Conservation (phyloP, 352 stramenopile species). For the Phytophthora lateralis region DNA sequence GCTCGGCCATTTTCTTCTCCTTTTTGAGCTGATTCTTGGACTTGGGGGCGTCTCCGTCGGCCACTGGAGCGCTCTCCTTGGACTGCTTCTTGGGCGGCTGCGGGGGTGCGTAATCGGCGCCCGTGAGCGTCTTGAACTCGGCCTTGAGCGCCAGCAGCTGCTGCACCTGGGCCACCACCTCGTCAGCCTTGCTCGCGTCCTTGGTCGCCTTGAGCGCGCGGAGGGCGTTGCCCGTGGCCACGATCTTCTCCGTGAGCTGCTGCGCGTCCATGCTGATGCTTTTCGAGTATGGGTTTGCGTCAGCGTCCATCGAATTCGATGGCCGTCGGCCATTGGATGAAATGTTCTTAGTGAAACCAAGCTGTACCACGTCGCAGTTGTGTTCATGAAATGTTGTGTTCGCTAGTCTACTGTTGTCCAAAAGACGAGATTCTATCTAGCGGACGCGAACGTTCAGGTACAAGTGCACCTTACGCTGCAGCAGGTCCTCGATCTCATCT, state of each 20-base stretch:
- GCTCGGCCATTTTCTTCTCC: slow-evolving; percentile 85
- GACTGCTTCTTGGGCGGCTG: slow-evolving; percentile 45
- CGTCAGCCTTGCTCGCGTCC: slow-evolving; percentile 52
- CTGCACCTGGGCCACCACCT: slow-evolving; percentile 52
- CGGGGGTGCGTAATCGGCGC: slow-evolving; percentile 68
- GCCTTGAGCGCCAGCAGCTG: slow-evolving; percentile 76
- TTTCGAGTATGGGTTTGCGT: neutral
- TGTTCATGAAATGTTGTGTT: no score
- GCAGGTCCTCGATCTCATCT: slow-evolving; percentile 75
- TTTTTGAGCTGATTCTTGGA: slow-evolving; percentile 91
- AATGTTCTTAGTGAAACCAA: slow-evolving; percentile 9
- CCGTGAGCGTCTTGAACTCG: slow-evolving; percentile 82
- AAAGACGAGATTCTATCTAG: slow-evolving; percentile 20
- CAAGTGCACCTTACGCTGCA: slow-evolving; percentile 76
- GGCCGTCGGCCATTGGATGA: slow-evolving; percentile 31
- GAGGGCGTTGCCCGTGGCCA: slow-evolving; percentile 77
- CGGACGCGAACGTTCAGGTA: slow-evolving; percentile 87
- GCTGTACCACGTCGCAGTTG: slow-evolving; percentile 23
- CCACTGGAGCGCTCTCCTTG: slow-evolving; percentile 20
- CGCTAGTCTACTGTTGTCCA: slow-evolving; percentile 11
- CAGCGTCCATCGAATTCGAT: slow-evolving; percentile 20
- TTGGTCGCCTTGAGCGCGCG: slow-evolving; percentile 83
- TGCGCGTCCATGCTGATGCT: slow-evolving; percentile 29
- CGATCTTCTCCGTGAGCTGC: slow-evolving; percentile 64
- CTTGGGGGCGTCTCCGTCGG: slow-evolving; percentile 37